A percentile compares a stretch with the other conserved stretches of the same genome.
These are phyloP conservation scores for Azolla pinnata DNA, from an alignment of 75 land plant genomes.

Conservation along the genomic window DNA sequence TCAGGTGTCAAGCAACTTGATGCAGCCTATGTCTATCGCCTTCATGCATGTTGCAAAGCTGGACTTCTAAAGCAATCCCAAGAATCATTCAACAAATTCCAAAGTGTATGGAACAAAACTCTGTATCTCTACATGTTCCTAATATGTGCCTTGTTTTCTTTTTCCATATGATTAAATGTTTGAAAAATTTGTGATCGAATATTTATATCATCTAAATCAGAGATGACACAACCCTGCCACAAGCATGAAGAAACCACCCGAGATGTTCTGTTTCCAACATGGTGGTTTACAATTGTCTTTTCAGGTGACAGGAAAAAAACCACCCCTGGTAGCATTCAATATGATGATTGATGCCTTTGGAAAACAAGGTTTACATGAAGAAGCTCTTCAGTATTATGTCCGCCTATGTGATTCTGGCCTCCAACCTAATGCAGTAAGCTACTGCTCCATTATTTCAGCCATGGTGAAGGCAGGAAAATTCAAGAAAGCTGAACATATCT, in stretches of 20 bases:
- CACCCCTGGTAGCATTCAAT: constrained; percentile 29
- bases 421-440: constrained; percentile 21
- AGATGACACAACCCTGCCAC: not conserved
- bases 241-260: not conserved
- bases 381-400: constrained; percentile 20
- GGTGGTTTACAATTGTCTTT: not conserved
- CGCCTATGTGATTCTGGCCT: constrained; percentile 18
- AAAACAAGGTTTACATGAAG: constrained; percentile 24
- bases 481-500: constrained; percentile 28
- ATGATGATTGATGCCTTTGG: constrained; percentile 27
- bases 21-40: not conserved
- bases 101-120: constrained; percentile 3
- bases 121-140: not conserved
- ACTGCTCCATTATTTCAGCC: constrained; percentile 26
- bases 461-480: constrained; percentile 21
- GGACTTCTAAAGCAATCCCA: not conserved
- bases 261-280: not conserved
- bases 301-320: constrained; percentile 11
- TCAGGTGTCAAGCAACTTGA: not conserved
- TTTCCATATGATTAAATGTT: not conserved
- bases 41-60: constrained; percentile 6
- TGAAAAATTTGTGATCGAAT: not conserved
- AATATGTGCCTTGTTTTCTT: too few species aligned
- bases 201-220: not conserved
- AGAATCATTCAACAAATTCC: not conserved